Evolutionary conservation across 2,329 filamentous ascomycete genomes (phyloP), one percentile per base, ranked within the genome.

Genomic region (Magnaporthiopsis poae): DNA sequence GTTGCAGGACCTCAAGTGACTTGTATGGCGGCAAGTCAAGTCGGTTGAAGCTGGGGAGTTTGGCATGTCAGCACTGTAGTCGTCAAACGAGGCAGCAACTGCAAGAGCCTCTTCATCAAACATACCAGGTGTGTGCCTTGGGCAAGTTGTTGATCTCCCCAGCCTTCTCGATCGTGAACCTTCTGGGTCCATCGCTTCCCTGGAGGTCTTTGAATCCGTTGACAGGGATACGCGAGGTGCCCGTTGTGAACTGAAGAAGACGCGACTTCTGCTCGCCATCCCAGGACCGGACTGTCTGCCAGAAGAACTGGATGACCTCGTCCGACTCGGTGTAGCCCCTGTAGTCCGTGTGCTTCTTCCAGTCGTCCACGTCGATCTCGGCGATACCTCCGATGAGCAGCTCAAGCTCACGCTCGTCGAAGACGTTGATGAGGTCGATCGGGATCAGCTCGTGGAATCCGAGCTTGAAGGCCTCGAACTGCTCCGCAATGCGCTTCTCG

Each of bases 281-380:
- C 95, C 95, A 99, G 69, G 87, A 91, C 71, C 94, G 89, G 70
- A 99, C 95, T 68, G 90, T 94, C 82, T 96, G 93, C 95, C 95
- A 99, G 85, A 99, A 99, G 82, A 96, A 93, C 77, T 96, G 91
- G 71, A 99, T 95, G 33, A 99, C 95, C 75, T 97, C 92, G 73
- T 99, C 95, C 67, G 89, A 92, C 80, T 99, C 95, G 12, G 96
- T 97, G 84, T 99, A 99, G 66, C 95, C 95, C 72, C 95, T 90
- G 79, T 99, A 99, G 75, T 99, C 95, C 62, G 95, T 99, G 80
- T 99, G 95, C 83, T 99, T 99, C 89, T 99, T 98, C 95, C 95
- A 99, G 79, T 99, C 95, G 68, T 99, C 95, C 21, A 99, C 94
- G 74, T 99, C 95, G 72, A 99, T 99, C 79, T 99, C 95, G n/a